Base-by-base conservation (phyloP, 108 stramenopile genomes). In the Ochromonas danica region DNA sequence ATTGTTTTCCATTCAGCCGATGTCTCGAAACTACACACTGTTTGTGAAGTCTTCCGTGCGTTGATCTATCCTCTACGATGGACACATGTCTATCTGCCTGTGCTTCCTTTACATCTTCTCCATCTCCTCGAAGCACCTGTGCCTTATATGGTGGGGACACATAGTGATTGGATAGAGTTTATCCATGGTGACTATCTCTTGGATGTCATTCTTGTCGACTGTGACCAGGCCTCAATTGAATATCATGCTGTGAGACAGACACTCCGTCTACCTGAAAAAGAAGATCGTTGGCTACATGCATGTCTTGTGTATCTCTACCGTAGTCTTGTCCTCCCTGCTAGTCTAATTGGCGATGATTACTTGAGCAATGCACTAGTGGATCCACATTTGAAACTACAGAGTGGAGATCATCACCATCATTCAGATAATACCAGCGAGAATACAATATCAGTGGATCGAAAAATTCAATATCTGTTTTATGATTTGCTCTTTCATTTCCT, bases 101-200 rank as follows among this genome's bases (percentile, higher is more conserved):
- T 67, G 3, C 3, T 67, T 36, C 63, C 63, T 36, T 3, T 67
- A 14, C 63, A 67, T 31, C 35, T 67, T 6, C 31, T 67, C 30
- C 3, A 67, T 67, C 31, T 67, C 14, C 14, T 67, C 10, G 63
- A 67, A 67, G 63, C 63, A 31, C 63, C 63, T 36, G 63, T 67
- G 10, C 63, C 63, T 3, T 67, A 35, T 67, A 3, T 67, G 10
- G 14, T 67, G 17, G 63, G 63, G 30, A 36, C 35, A 67, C 63
- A 67, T 36, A 31, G 30, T 67, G 30, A 67, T 6, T 35, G 63
- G 33, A 3, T 67, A 36, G 31, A 28, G 33, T 33, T 14, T 67
- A 67, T 67, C 10, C 27, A 67, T 36, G 3, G 3, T 6, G 33
- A 67, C 10, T 67, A 67, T 36, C 33, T 67, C 30, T 3, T 25